A percentile compares a stretch with the other conserved stretches of the same genome.
Evolutionary conservation across 257 asterid genomes (phyloP).

Genomic region (Penstemon barbatus): DNA sequence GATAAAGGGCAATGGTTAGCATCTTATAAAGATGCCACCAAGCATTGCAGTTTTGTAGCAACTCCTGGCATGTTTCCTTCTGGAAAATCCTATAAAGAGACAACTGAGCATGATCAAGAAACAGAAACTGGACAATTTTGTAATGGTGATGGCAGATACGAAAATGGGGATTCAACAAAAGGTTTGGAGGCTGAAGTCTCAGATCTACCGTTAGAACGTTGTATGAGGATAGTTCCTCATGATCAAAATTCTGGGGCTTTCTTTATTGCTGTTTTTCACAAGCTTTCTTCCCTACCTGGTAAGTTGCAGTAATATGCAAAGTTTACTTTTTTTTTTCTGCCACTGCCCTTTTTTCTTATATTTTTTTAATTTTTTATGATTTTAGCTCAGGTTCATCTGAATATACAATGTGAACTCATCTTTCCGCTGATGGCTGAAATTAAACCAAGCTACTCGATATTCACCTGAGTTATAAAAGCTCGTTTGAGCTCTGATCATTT

Average conservation of each 20-base stretch:
- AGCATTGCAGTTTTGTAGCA: conserved; percentile 60
- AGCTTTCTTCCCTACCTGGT: conserved; percentile 70
- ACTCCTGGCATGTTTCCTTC: conserved; percentile 95
- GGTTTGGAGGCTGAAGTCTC: conserved; percentile 68
- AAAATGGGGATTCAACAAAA: conserved; percentile 38
- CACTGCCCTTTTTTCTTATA: background rate
- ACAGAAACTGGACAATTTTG: conserved; percentile 27
- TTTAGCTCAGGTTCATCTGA: background rate
- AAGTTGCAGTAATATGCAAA: conserved; percentile 25
- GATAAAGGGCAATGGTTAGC: conserved; percentile 78
- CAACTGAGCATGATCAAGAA: conserved; percentile 43
- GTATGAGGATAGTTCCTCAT: conserved; percentile 98
- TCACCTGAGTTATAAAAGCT: no score
- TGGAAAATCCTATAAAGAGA: conserved; percentile 56
- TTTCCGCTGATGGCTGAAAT: no score
- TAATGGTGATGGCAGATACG: conserved; percentile 35
- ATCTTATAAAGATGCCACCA: conserved; percentile 64
- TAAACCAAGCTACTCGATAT: no score
- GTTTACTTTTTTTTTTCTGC: background rate
- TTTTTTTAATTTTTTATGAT: background rate
- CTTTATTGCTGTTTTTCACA: conserved; percentile 89
- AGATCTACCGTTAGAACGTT: conserved; percentile 77
- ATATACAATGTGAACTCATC: background rate
- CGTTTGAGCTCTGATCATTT: no score
- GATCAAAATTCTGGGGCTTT: conserved; percentile 98